Evolutionary conservation across 805 yeast genomes (phyloP).

Genomic region (Pichia cabralensis): DNA sequence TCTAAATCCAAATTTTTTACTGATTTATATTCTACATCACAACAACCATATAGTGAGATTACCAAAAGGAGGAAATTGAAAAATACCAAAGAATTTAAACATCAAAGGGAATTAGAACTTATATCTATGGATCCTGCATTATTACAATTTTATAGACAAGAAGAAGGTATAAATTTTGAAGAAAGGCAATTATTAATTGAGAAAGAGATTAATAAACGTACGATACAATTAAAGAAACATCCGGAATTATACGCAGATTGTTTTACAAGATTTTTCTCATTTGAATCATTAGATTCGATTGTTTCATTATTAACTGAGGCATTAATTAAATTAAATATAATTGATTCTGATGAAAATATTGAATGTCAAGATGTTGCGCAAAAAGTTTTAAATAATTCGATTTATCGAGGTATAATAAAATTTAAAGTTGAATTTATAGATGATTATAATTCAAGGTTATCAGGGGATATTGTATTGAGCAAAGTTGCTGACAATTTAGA

Average conservation of each 20-base stretch:
- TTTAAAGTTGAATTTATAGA: slow-evolving; percentile 33
- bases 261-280: slow-evolving; percentile 43
- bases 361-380: slow-evolving; percentile 15
- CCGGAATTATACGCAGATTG: slow-evolving; percentile 30
- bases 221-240: slow-evolving; percentile 8
- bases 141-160: slow-evolving; percentile 30
- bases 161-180: slow-evolving; percentile 13
- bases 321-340: slow-evolving; percentile 33
- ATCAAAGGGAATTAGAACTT: slow-evolving; percentile 20
- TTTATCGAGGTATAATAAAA: slow-evolving; percentile 25
- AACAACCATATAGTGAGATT: slow-evolving; percentile 31
- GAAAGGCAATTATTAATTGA: slow-evolving; percentile 18
- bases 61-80: slow-evolving; percentile 25
- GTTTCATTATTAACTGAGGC: slow-evolving; percentile 33
- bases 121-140: slow-evolving; percentile 43
- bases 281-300: slow-evolving; percentile 32
- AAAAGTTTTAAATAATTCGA: slow-evolving; percentile 20
- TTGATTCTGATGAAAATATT: slow-evolving; percentile 14
- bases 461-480: slow-evolving; percentile 37
- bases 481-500: slow-evolving; percentile 28
- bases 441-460: slow-evolving; percentile 32
- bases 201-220: slow-evolving; percentile 15
- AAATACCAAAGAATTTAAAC: slow-evolving; percentile 18
- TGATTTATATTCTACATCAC: slow-evolving; percentile 30
- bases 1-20: slow-evolving; percentile 14